A percentile compares a stretch with the other conserved stretches of the same genome.
Conservation (phyloP, 1,284 basidiomycete species). For the Xerocomus amazonicus region DNA sequence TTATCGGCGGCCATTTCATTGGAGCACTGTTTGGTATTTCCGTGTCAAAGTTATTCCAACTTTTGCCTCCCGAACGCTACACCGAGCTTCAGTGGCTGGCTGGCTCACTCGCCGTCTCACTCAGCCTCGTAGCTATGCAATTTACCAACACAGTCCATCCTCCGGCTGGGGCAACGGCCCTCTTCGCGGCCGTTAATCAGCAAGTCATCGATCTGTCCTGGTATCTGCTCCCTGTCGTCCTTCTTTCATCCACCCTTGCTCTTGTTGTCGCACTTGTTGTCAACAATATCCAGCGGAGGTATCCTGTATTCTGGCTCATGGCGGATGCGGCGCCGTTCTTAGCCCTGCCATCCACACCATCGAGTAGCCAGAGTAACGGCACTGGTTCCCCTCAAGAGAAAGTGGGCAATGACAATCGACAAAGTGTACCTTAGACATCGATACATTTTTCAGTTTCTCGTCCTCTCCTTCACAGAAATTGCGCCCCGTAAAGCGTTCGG, state of each 20-base stretch:
- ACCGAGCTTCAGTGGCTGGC: constrained; percentile 51
- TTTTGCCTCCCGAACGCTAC: constrained; percentile 42
- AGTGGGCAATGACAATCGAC: background rate
- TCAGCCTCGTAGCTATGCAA: constrained; percentile 44
- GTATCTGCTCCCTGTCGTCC: constrained; percentile 58
- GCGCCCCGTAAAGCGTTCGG: background rate
- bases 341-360: background rate
- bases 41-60: constrained; percentile 54
- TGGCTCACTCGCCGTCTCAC: constrained; percentile 51
- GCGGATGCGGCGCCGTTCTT: constrained; percentile 4
- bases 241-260: constrained; percentile 50
- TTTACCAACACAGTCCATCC: constrained; percentile 58
- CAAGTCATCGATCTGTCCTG: constrained; percentile 50
- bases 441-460: constrained; percentile 7
- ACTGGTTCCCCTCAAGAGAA: background rate
- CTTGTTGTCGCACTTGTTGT: constrained; percentile 50
- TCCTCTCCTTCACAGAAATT: background rate
- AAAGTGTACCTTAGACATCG: background rate
- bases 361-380: background rate
- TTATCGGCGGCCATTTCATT: constrained; percentile 39
- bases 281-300: constrained; percentile 58
- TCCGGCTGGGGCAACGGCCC: constrained; percentile 52
- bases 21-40: constrained; percentile 40
- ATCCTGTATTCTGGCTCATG: constrained; percentile 54
- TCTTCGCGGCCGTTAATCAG: constrained; percentile 46